Evolutionary conservation across 345 rosid species (phyloP).

Genomic region (Moringa oleifera): DNA sequence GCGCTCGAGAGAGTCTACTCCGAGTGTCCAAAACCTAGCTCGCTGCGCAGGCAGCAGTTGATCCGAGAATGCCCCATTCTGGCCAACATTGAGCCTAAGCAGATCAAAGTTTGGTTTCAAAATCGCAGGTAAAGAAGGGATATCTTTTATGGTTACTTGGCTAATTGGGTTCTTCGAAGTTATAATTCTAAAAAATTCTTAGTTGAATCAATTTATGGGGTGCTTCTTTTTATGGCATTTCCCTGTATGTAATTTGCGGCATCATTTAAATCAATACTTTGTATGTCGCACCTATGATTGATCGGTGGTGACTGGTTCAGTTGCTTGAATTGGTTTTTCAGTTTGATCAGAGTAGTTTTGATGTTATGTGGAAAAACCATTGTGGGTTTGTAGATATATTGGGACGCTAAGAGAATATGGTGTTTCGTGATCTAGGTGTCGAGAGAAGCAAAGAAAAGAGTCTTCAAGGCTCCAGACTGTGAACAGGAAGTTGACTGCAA

Average conservation of each 20-base stretch:
- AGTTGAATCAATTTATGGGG: too few relatives aligned
- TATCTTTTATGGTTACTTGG: not conserved
- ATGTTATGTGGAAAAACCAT: too few relatives aligned
- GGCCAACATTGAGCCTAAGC: constrained; percentile 93
- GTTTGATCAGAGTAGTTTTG: too few relatives aligned
- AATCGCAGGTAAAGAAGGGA: constrained; percentile 66
- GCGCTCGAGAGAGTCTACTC: constrained; percentile 94
- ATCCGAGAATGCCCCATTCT: constrained; percentile 96
- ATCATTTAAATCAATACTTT: too few relatives aligned
- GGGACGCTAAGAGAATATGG: not conserved
- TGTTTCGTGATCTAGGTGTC: constrained; percentile 56
- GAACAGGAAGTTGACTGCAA: constrained; percentile 86
- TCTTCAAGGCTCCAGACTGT: constrained; percentile 91
- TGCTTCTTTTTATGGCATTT: too few relatives aligned
- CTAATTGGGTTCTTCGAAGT: not conserved
- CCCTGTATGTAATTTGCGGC: too few relatives aligned
- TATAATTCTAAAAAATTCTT: too few relatives aligned
- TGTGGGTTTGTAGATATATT: too few relatives aligned
- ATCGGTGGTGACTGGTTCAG: too few relatives aligned
- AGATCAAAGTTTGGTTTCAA: constrained; percentile 99
- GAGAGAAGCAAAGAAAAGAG: constrained; percentile 99
- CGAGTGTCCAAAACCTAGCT: constrained; percentile 99
- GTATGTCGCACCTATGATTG: too few relatives aligned
- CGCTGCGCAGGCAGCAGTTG: constrained; percentile 91
- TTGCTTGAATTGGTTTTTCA: too few relatives aligned